Evolutionary conservation across 805 yeast species (phyloP).

Genomic region (Yarrowia sp.): DNA sequence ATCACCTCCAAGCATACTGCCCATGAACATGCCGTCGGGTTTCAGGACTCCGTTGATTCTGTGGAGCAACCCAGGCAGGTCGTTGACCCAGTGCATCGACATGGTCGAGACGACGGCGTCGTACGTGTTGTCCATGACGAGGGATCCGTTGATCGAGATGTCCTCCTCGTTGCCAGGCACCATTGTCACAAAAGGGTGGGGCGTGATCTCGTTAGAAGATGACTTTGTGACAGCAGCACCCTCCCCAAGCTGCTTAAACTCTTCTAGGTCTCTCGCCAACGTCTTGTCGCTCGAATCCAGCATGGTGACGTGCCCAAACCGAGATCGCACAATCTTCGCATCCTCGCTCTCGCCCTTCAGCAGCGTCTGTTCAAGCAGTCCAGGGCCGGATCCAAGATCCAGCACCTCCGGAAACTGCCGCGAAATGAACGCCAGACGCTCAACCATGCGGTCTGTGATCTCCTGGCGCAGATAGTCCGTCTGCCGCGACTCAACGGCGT

Average conservation of each 20-base stretch:
- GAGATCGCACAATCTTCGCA: constrained; percentile 49
- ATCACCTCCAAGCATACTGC: constrained; percentile 79
- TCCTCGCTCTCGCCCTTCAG: constrained; percentile 49
- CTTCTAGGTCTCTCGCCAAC: constrained; percentile 49
- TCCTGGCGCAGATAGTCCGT: constrained; percentile 76
- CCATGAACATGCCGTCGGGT: constrained; percentile 82
- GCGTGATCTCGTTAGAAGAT: background rate
- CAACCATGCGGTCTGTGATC: constrained; percentile 68
- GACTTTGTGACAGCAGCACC: too few relatives aligned
- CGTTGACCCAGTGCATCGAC: constrained; percentile 82
- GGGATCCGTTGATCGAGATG: constrained; percentile 28
- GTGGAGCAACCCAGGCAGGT: constrained; percentile 63
- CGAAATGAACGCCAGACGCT: constrained; percentile 69
- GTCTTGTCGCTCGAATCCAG: constrained; percentile 59
- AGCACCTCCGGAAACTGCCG: constrained; percentile 58
- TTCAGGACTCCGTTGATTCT: constrained; percentile 57
- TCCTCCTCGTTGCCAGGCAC: constrained; percentile 65
- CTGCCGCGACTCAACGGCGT: constrained; percentile 49
- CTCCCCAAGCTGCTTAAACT: background rate
- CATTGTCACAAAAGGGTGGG: constrained; percentile 45
- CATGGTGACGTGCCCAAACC: constrained; percentile 59
- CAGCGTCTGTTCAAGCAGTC: constrained; percentile 52
- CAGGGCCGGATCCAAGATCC: constrained; percentile 74
- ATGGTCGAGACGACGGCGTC: constrained; percentile 74
- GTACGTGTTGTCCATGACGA: constrained; percentile 48